Conservation (phyloP, 495 filamentous ascomycete genomes). For the Penicillium antarcticum region DNA sequence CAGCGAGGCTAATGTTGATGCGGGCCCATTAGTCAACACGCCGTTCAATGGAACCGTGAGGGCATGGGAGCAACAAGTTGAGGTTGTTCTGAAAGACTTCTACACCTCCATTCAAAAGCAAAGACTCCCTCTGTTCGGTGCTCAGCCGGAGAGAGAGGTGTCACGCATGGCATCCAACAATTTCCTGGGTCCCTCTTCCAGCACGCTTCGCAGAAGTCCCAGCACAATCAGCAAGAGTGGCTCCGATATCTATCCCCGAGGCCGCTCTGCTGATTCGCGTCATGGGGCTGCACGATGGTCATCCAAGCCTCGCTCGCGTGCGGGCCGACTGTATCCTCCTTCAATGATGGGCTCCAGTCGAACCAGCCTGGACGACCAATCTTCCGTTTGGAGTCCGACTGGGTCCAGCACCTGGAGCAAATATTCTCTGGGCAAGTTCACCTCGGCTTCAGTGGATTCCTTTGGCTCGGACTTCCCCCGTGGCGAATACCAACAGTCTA, state of each 20-base stretch:
- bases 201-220: conserved; percentile 75
- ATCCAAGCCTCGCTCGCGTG: conserved; percentile 78
- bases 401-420: conserved; percentile 92
- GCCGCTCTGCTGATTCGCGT: conserved; percentile 64
- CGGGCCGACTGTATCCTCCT: conserved; percentile 67
- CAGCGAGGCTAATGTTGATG: conserved; percentile 25
- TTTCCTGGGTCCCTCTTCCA: conserved; percentile 42
- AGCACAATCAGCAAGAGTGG: conserved; percentile 91
- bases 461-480: conserved; percentile 74
- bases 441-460: conserved; percentile 87
- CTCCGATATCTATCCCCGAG: conserved; percentile 69
- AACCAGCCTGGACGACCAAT: conserved; percentile 88
- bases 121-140: conserved; percentile 77
- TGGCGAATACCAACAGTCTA: conserved; percentile 89
- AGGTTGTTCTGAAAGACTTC: conserved; percentile 85
- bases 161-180: conserved; percentile 39
- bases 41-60: conserved; percentile 74
- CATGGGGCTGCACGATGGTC: conserved; percentile 70
- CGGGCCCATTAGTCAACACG: conserved; percentile 68
- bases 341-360: conserved; percentile 87
- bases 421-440: conserved; percentile 83
- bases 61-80: conserved; percentile 87
- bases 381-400: conserved; percentile 87
- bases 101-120: conserved; percentile 86
- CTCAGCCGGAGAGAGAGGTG: conserved; percentile 44